Base-by-base conservation (phyloP, 345 rosid genomes). In the Alliaria petiolata region DNA sequence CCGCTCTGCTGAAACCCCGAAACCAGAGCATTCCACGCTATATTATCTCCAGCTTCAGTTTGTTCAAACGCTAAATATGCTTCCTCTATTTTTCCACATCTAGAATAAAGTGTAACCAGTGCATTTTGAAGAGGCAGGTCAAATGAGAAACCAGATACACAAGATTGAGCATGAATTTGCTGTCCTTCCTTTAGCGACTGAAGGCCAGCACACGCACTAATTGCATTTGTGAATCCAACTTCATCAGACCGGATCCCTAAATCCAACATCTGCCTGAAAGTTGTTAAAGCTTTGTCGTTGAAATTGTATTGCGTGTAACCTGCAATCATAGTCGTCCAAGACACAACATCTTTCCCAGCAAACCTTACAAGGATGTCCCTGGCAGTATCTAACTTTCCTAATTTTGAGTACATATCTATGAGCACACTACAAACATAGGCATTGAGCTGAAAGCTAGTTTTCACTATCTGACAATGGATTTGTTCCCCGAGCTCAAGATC, bases 311-410 rank as follows among this genome's bases (percentile, higher is more conserved):
- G 93, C 35, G 84, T 77, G 76, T 81, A 88, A 60, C 96, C 97
- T 5, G 91, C 86, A 72, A 90, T 90, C 96, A 93, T 83, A 33
- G 97, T 87, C 5, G 98, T 93, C 98, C 98, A 93, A 60, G 96
- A 82, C 49, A 90, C 95, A 49, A 90, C 80, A 83, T 93, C 98
- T 65, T 82, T 86, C 65, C 83, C 84, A 3, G 77, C 57, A 57
- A 87, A 81, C 76, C 86, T 83, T 62, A 83, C 71, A 15, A 93
- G 91, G 45, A 93, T 85, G 66, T 78, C 84, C 8, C 15, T 56
- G 35, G 97, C 95, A 64, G 72, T 80, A 70, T 81, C 85, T 61
- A 88, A 81, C 75, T 86, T 73, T 39, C 97, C 98, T 74, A 73
- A 72, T 83, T 93, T 93, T n/a, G 97, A 85, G 67, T 93, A 93